Conservation (phyloP, 2,329 filamentous ascomycete species). For the Aschersonia sp. region DNA sequence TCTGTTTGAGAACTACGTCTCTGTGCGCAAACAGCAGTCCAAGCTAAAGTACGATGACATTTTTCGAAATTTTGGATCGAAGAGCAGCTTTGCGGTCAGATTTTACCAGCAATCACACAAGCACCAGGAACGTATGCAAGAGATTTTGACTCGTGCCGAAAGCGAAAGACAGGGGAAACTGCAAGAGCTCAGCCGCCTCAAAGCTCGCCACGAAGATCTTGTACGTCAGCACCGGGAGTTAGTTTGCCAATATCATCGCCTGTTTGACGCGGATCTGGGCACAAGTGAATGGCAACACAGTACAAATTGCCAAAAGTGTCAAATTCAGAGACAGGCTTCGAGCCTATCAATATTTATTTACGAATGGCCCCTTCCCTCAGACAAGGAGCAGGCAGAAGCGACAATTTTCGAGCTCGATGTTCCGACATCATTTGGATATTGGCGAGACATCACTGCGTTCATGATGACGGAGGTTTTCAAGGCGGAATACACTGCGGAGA, state of each 20-base stretch:
- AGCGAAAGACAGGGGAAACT: constrained; percentile 2
- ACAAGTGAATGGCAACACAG: constrained; percentile 1
- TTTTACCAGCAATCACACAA: constrained; percentile 7
- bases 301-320: constrained; percentile 22
- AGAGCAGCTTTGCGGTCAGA: constrained; percentile 6
- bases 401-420: constrained; percentile 37
- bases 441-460: constrained; percentile 32
- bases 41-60: constrained; percentile 1
- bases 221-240: constrained; percentile 2
- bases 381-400: constrained; percentile 21
- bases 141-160: constrained; percentile 25
- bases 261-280: not conserved
- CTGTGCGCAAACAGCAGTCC: not conserved
- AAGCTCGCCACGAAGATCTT: constrained; percentile 3
- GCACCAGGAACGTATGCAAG: constrained; percentile 19
- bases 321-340: constrained; percentile 13
- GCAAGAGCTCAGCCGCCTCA: constrained; percentile 4
- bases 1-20: constrained; percentile 28
- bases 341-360: constrained; percentile 28
- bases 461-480: constrained; percentile 24
- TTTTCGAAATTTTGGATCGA: constrained; percentile 7
- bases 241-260: constrained; percentile 3
- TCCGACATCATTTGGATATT: constrained; percentile 25
- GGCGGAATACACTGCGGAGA: constrained; percentile 1
- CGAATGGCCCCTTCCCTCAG: constrained; percentile 40